These are phyloP conservation scores for Stephanocyclus meneghinianus DNA, from an alignment of 352 stramenopile genomes.

Conservation along the genomic window DNA sequence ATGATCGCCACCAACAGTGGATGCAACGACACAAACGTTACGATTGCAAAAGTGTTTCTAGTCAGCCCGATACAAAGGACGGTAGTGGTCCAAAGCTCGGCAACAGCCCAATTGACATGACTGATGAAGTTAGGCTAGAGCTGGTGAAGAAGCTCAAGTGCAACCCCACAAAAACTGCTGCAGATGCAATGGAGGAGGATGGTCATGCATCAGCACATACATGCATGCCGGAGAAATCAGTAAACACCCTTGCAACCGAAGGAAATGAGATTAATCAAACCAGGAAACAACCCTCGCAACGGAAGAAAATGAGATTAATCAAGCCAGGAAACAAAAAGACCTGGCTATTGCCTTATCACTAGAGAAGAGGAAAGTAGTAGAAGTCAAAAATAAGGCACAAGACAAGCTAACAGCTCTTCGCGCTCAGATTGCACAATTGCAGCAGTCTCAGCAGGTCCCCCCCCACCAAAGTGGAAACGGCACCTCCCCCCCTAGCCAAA, in stretches of 20 bases:
- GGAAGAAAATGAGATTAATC: no score
- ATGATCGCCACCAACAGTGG: not conserved
- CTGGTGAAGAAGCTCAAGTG: not conserved
- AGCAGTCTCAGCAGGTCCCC: not conserved
- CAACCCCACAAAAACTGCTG: not conserved
- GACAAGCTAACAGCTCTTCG: not conserved
- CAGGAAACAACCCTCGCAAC: no score
- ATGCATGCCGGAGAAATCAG: not conserved
- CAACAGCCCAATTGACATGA: not conserved
- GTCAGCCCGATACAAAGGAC: no score
- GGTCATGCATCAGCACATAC: not conserved
- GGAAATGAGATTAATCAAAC: no score
- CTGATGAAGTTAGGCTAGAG: not conserved
- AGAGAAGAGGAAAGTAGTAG: not conserved
- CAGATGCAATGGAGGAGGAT: not conserved
- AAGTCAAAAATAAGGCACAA: not conserved
- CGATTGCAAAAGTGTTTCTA: not conserved
- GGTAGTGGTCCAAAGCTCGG: not conserved
- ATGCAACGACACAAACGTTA: no score
- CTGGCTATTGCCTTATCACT: not conserved
- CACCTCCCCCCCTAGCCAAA: not conserved
- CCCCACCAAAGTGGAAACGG: not conserved
- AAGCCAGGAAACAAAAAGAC: not conserved
- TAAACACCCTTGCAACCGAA: not conserved
- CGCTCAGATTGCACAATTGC: not conserved